Percentiles rank a stretch among this genome's conserved stretches.
Conservation (phyloP, 2,329 filamentous ascomycete species). For the Akanthomyces muscarius region DNA sequence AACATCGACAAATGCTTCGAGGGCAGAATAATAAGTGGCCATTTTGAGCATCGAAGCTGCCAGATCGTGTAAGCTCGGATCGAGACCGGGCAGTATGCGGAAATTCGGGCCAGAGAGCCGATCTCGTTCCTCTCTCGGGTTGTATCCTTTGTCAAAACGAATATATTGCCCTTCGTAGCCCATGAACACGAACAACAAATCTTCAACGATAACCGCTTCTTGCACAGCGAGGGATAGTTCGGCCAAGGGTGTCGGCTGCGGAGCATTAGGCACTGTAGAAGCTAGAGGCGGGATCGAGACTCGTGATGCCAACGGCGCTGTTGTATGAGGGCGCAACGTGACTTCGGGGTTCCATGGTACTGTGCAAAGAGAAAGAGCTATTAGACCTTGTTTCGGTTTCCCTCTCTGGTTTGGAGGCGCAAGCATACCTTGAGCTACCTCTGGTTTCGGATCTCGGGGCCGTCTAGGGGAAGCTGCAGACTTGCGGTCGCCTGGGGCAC, state of each 20-base stretch:
- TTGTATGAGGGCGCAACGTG: conserved; percentile 62
- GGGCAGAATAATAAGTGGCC: conserved; percentile 86
- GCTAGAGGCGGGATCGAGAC: conserved; percentile 68
- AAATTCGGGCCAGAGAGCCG: conserved; percentile 79
- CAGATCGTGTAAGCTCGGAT: conserved; percentile 86
- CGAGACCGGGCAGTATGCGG: conserved; percentile 74
- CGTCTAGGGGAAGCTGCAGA: conserved; percentile 35
- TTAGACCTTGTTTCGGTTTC: conserved; percentile 25
- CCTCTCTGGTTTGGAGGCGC: background rate
- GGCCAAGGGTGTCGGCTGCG: conserved; percentile 63
- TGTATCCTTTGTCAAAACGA: conserved; percentile 76
- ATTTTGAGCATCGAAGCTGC: conserved; percentile 87
- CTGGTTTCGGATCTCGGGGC: conserved; percentile 42
- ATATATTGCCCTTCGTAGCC: conserved; percentile 98
- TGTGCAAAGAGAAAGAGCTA: conserved; percentile 22
- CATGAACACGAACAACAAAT: conserved; percentile 94
- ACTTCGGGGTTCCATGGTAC: conserved; percentile 76
- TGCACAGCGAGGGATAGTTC: conserved; percentile 76
- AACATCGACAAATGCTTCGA: conserved; percentile 91
- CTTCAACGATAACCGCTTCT: conserved; percentile 82
- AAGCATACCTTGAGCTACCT: conserved; percentile 47
- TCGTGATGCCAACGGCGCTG: conserved; percentile 67
- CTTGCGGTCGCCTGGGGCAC: conserved; percentile 35
- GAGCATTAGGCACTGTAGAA: conserved; percentile 67
- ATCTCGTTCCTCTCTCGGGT: conserved; percentile 81